Conservation (phyloP, 345 rosid genomes). For the Viola odorata region DNA sequence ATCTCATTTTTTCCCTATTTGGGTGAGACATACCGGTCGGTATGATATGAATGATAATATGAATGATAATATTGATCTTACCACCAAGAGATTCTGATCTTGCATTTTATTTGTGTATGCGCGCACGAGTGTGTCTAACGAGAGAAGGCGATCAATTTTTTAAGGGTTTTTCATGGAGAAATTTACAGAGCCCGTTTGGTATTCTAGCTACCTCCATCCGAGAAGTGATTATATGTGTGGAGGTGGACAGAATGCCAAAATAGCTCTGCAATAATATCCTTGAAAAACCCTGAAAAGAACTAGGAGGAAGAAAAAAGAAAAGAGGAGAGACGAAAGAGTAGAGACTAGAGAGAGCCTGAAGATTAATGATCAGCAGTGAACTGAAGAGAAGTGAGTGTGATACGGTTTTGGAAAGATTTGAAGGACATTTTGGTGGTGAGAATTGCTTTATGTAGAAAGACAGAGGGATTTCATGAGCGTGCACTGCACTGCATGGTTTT, state of each 20-base stretch:
- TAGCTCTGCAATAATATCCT: slow-evolving; percentile 38
- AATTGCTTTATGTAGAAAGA: slow-evolving; percentile 17
- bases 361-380: background rate
- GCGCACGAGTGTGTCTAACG: too few relatives aligned
- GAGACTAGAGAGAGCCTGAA: background rate
- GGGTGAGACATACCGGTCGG: too few relatives aligned
- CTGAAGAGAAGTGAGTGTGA: background rate
- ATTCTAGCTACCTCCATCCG: slow-evolving; percentile 41
- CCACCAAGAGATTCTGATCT: too few relatives aligned
- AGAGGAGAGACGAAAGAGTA: background rate
- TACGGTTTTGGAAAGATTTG: background rate
- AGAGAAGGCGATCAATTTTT: background rate
- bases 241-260: slow-evolving; percentile 69
- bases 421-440: background rate
- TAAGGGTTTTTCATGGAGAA: slow-evolving; percentile 33
- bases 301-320: slow-evolving; percentile 6
- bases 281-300: slow-evolving; percentile 22
- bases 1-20: background rate
- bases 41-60: too few relatives aligned
- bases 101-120: too few relatives aligned
- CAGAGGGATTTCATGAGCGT: slow-evolving; percentile 29
- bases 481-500: slow-evolving; percentile 21
- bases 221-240: slow-evolving; percentile 9
- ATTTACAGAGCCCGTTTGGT: slow-evolving; percentile 41
- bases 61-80: too few relatives aligned